phyloP scores from a whole-genome alignment of 306 rosid species.

The Betula pendula region DNA sequence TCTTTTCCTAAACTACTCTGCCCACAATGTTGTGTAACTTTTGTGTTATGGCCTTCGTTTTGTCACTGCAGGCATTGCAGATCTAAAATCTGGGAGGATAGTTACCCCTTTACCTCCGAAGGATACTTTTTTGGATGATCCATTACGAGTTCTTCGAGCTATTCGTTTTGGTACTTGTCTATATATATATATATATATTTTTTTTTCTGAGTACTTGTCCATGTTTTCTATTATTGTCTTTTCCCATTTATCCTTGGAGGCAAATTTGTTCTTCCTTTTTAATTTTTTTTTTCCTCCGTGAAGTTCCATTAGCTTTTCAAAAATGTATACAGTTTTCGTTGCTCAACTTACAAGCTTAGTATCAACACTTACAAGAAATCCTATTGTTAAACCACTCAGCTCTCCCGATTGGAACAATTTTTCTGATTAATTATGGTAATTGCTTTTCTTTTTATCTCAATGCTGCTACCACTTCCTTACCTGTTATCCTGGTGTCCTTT shows the following conservation, averaged over 20 bases:
- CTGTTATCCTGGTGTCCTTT: too few relatives aligned
- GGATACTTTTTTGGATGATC: conserved; percentile 91
- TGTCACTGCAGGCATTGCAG: conserved; percentile 59
- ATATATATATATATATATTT: too few relatives aligned
- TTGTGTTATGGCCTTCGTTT: conserved; percentile 18
- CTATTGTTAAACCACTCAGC: background rate
- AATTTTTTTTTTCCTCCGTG: too few relatives aligned
- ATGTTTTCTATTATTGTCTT: too few relatives aligned
- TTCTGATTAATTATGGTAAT: background rate
- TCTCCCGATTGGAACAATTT: background rate
- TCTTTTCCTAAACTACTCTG: conserved; percentile 18
- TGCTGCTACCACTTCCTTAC: too few relatives aligned
- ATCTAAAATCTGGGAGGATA: conserved; percentile 78
- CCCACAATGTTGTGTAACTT: background rate
- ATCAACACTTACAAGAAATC: background rate
- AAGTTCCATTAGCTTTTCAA: background rate
- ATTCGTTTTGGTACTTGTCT: conserved; percentile 72
- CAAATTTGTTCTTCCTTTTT: too few relatives aligned
- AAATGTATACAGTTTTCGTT: background rate
- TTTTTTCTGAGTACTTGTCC: too few relatives aligned
- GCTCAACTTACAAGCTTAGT: background rate
- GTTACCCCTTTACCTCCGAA: conserved; percentile 90
- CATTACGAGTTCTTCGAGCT: conserved; percentile 90
- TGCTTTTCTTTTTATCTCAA: too few relatives aligned
- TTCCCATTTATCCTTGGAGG: too few relatives aligned